These are phyloP conservation scores for Candolleomyces efflorescens DNA, from an alignment of 768 basidiomycete species.

Conservation along the genomic window DNA sequence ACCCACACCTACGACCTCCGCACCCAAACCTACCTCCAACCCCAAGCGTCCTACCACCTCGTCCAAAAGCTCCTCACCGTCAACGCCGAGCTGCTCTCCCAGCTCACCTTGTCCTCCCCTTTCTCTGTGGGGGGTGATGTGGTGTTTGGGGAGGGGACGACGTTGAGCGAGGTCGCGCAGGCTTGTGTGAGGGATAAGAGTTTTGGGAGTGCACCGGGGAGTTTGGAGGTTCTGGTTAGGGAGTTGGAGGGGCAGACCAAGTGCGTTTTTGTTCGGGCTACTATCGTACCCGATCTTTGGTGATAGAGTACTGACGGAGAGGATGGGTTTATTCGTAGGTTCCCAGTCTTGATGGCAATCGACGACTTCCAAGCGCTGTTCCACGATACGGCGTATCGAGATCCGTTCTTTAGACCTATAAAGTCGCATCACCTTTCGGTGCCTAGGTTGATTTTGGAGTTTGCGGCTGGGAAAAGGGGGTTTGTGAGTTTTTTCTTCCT, in stretches of 20 bases:
- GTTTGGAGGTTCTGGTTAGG: conserved; percentile 54
- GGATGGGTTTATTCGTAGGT: conserved; percentile 30
- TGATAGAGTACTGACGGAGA: background rate
- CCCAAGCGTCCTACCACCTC: conserved; percentile 55
- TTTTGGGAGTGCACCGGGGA: conserved; percentile 40
- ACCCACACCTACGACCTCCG: conserved; percentile 70
- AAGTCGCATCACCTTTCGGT: conserved; percentile 76
- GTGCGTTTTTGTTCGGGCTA: conserved; percentile 34
- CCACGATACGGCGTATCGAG: conserved; percentile 60
- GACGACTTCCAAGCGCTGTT: conserved; percentile 89
- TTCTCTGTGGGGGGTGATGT: conserved; percentile 28
- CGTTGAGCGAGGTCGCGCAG: conserved; percentile 53
- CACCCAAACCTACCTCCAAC: conserved; percentile 75
- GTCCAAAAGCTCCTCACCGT: conserved; percentile 58
- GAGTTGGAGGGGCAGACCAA: conserved; percentile 60
- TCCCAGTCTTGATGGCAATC: conserved; percentile 77
- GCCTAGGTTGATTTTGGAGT: conserved; percentile 76
- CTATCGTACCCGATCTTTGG: too few species aligned
- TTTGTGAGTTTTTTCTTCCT: conserved; percentile 48
- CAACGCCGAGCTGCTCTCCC: conserved; percentile 44
- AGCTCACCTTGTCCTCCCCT: conserved; percentile 36
- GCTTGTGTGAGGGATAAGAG: conserved; percentile 45
- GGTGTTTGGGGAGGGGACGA: conserved; percentile 31
- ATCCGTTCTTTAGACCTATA: conserved; percentile 65
- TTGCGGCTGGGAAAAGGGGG: conserved; percentile 59